Evolutionary conservation across 2,329 filamentous ascomycete species (phyloP), one percentile per base, ranked within the genome.

Genomic region (Aspergillus sp.): DNA sequence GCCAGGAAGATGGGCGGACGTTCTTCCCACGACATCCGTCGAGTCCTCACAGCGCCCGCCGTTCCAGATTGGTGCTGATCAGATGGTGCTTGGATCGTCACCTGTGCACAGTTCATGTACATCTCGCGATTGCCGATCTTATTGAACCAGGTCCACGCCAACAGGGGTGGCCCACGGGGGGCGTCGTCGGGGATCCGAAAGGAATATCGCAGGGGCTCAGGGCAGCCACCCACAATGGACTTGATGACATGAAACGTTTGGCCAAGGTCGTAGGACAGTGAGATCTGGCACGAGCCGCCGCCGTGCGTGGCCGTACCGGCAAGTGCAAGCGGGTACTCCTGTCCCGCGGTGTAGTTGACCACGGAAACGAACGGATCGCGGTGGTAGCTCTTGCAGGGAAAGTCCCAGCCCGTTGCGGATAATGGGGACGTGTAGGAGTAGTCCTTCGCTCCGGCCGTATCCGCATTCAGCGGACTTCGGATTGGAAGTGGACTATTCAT

Each of bases 71-170:
- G 5, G 35, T 14, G 14, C 14, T 38, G 13, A 38, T 14, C 35
- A 17, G 35, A 17, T n/a, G 35, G 35, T 6, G 65, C 66, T 6
- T 70, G 62, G 35, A 90, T 84, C 57, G 80, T 82, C 61, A 91
- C 80, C 45, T 81, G 77, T 9, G 88, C 88, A 65, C 89, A 93
- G 73, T 90, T 89, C 86, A 90, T 90, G 79, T 93, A 93, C 81
- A 88, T 88, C 70, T 92, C 88, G 45, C 88, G 81, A 73, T 90
- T 90, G 24, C 88, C 88, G 36, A 86, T 73, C 57, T 83, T 74
- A 76, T 90, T 90, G 73, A 88, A 86, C 86, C 86, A 89, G 40
- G 83, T 84, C 89, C 89, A 92, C 38, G 83, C 83, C 47, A 92
- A 81, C 44, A 92, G 67, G 53, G 83, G 86, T 24, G 84, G 62